These are phyloP conservation scores for Tephrocybe rancida DNA, from an alignment of 768 basidiomycete genomes.

Conservation along the genomic window DNA sequence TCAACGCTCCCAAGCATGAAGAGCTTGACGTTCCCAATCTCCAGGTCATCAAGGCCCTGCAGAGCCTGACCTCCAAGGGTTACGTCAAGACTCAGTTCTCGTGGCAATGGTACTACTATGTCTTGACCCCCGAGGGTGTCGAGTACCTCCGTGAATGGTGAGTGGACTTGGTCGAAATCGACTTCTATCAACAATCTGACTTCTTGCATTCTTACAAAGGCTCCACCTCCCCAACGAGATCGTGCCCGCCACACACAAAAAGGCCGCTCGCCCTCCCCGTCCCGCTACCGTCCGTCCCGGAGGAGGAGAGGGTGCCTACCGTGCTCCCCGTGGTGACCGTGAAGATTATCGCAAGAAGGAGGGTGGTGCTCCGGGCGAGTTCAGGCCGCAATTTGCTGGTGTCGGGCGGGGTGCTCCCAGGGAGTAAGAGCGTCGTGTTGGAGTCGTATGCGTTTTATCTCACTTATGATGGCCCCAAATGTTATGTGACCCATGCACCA, in stretches of 20 bases:
- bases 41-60: constrained; percentile 71
- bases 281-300: constrained; percentile 76
- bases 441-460: constrained; percentile 20
- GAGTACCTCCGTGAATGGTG: constrained; percentile 94
- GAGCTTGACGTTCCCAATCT: constrained; percentile 77
- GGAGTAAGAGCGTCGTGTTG: constrained; percentile 42
- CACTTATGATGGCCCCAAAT: constrained; percentile 21
- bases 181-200: background rate
- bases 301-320: constrained; percentile 80
- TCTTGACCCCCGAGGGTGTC: constrained; percentile 94
- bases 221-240: constrained; percentile 95
- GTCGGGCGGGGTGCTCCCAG: constrained; percentile 88
- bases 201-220: constrained; percentile 42
- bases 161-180: constrained; percentile 19
- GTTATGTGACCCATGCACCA: constrained; percentile 28
- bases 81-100: constrained; percentile 99
- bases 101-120: constrained; percentile 99
- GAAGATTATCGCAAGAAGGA: constrained; percentile 96
- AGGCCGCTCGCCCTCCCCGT: constrained; percentile 85
- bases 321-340: constrained; percentile 85
- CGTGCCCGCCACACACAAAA: constrained; percentile 97
- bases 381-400: constrained; percentile 85
- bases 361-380: constrained; percentile 85
- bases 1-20: constrained; percentile 95
- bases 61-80: constrained; percentile 73